Evolutionary conservation across 305 asterid species (phyloP), one percentile per base, ranked within the genome.

Genomic region (Coffea humblotiana): DNA sequence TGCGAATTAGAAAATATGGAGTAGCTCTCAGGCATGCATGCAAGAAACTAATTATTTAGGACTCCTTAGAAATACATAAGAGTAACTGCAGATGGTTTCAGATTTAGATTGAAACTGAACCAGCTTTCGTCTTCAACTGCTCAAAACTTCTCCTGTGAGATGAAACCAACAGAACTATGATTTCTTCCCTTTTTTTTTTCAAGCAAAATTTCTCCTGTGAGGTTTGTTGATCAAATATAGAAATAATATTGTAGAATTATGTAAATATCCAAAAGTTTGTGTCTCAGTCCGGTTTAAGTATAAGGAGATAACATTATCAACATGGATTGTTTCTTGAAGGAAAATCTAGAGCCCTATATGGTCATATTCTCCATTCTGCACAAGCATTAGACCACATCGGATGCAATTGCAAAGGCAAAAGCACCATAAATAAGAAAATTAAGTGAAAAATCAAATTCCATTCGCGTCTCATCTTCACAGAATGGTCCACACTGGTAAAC

Each of bases 1-100:
- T 54, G 29, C 27, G 67, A 40, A 74, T 74, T 37, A 29, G 60
- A 61, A 72, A 54, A 35, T 47, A 25, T 74, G 67, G 68, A 56
- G 21, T 23, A 75, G 70, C 40, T 37, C 23, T 74, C 16, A 32
- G n/a, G 40, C n/a, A 65, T 32, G 78, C 52, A 54, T 74, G 25
- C 58, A 35, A 56, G n/a, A 23, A 75, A 29, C 66, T 23, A 19
- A 58, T 12, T 54, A 18, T 54, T 74, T 18, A 56, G 68, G 66
- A 75, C 70, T 19, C 21, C 37, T 35, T 11, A 75, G 37, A 40
- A 21, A 40, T 19, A 4, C 13, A 37, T 25, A 47, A 32, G 67
- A 23, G 37, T 6, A 23, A 37, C 56, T 27, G 65, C 6, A 18
- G 61, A 35, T 40, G 43, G 43, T 40, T 40, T 40, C 43, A 40